Percentiles rank a stretch among this genome's conserved stretches.
These are phyloP conservation scores for Stemphylium beticola DNA, from an alignment of 2,329 filamentous ascomycete genomes.

Conservation along the genomic window DNA sequence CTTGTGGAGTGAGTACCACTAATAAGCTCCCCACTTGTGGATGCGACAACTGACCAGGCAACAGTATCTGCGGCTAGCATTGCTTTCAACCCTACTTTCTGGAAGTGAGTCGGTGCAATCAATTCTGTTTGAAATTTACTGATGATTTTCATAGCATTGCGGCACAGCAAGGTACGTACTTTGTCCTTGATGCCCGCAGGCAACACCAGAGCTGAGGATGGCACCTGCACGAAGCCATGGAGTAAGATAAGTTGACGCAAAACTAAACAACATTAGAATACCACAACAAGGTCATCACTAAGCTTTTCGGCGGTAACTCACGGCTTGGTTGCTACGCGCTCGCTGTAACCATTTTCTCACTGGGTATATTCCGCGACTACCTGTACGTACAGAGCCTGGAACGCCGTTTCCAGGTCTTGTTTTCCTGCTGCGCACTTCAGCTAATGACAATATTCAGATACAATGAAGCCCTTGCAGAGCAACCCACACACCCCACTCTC, in stretches of 20 bases:
- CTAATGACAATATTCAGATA: constrained; percentile 63
- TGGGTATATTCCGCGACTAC: constrained; percentile 84
- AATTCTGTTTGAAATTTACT: not conserved
- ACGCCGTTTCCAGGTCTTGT: not conserved
- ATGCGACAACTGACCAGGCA: constrained; percentile 6
- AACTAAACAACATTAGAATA: constrained; percentile 69
- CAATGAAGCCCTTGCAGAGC: constrained; percentile 78
- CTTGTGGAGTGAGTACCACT: constrained; percentile 53
- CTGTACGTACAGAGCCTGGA: constrained; percentile 44
- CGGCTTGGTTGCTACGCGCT: constrained; percentile 87
- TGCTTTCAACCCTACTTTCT: constrained; percentile 97
- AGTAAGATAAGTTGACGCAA: not conserved
- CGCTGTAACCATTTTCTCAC: constrained; percentile 84
- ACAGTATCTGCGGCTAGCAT: constrained; percentile 82
- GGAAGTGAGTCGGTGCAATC: constrained; percentile 72
- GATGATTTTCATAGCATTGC: constrained; percentile 66
- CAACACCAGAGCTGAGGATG: constrained; percentile 19
- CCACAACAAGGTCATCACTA: constrained; percentile 85
- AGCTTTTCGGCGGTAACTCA: constrained; percentile 79
- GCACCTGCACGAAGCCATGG: not conserved
- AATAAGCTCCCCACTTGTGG: not conserved
- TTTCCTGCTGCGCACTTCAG: not conserved
- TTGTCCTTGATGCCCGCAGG: not conserved
- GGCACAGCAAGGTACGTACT: constrained; percentile 73
- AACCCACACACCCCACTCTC: constrained; percentile 78